A percentile compares a stretch with the other conserved stretches of the same genome.
These are phyloP conservation scores for Isabelozyma rhagii DNA, from an alignment of 805 yeast species.

Conservation along the genomic window DNA sequence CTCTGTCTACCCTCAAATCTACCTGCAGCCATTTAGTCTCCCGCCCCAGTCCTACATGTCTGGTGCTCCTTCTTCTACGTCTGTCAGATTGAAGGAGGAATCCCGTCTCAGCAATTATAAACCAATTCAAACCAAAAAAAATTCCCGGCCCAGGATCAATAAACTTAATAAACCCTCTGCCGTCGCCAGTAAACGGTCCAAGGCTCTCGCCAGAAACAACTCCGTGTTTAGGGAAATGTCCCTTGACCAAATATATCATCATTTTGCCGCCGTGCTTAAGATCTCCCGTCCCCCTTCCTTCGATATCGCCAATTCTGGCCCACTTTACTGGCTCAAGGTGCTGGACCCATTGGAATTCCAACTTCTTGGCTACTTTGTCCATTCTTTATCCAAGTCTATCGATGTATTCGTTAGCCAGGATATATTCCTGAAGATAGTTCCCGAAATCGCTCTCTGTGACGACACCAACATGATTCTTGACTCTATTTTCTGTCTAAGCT, in stretches of 20 bases:
- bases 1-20: background rate
- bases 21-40: background rate
- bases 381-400: slow-evolving; percentile 23
- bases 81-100: slow-evolving; percentile 1
- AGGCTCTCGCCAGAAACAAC: slow-evolving; percentile 3
- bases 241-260: slow-evolving; percentile 18
- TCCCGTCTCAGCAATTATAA: slow-evolving; percentile 17
- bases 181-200: slow-evolving; percentile 2
- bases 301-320: slow-evolving; percentile 2
- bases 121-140: slow-evolving; percentile 35
- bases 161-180: slow-evolving; percentile 15
- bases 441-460: slow-evolving; percentile 35
- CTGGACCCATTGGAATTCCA: slow-evolving; percentile 23
- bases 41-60: background rate
- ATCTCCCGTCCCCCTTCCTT: slow-evolving; percentile 8
- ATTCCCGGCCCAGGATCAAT: slow-evolving; percentile 35
- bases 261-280: slow-evolving; percentile 19
- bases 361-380: slow-evolving; percentile 31
- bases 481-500: slow-evolving; percentile 35
- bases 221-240: slow-evolving; percentile 18
- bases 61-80: background rate
- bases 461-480: slow-evolving; percentile 36
- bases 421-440: slow-evolving; percentile 26
- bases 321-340: slow-evolving; percentile 8
- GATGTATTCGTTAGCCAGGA: slow-evolving; percentile 31